phyloP scores from a whole-genome alignment of 176 grass and related monocot species.

The sorghum (Sorghum bicolor) region DNA sequence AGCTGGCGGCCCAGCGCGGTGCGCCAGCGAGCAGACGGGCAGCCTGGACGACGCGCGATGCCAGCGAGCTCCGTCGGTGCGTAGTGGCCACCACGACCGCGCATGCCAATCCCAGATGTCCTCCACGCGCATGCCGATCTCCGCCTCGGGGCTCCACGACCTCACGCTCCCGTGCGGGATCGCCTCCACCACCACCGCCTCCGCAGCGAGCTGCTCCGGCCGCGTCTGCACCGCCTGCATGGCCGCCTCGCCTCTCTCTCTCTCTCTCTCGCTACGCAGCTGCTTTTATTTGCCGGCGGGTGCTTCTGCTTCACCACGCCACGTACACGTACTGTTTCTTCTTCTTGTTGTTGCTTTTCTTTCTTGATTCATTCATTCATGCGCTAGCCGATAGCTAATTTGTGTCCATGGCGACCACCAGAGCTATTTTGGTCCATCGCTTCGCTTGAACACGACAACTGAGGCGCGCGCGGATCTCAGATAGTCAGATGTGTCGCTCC shows the following conservation, averaged over 20 bases:
- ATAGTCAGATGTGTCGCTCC: not conserved
- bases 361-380: not conserved
- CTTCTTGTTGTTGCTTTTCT: not conserved
- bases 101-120: constrained; percentile 98
- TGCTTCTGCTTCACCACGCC: not conserved
- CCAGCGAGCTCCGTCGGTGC: too few species aligned
- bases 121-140: constrained; percentile 79
- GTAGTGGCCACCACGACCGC: too few species aligned
- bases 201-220: not conserved
- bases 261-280: too few species aligned
- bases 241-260: not conserved
- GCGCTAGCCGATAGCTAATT: not conserved
- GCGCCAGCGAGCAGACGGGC: too few species aligned
- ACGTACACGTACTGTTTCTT: not conserved
- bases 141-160: constrained; percentile 80
- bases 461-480: constrained; percentile 20
- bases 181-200: constrained; percentile 18
- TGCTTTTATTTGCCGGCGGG: not conserved
- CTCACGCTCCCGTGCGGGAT: constrained; percentile 52
- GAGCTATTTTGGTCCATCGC: not conserved
- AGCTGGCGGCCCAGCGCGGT: too few species aligned
- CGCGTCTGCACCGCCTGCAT: constrained; percentile 50
- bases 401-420: not conserved
- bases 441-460: not conserved
- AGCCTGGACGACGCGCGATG: too few species aligned